Percentiles rank a stretch among this genome's conserved stretches.
Evolutionary conservation across 2,329 filamentous ascomycete species (phyloP).

Genomic region (Colletotrichum tamarilloi): DNA sequence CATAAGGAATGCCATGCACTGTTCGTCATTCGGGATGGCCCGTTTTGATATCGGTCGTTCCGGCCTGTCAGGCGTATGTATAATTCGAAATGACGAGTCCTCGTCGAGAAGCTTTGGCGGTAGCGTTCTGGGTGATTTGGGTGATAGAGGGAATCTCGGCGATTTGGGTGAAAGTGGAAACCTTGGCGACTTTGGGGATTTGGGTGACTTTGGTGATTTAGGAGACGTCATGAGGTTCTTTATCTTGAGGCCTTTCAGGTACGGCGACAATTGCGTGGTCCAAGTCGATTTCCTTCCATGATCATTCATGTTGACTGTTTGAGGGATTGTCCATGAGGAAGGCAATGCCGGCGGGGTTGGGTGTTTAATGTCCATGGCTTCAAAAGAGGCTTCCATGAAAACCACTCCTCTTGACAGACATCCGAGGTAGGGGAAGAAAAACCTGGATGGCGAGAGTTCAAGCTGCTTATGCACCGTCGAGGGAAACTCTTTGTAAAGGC

Average conservation of each 20-base stretch:
- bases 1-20: conserved; percentile 37
- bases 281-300: conserved; percentile 30
- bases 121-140: background rate
- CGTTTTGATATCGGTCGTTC: conserved; percentile 29
- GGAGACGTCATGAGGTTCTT: conserved; percentile 27
- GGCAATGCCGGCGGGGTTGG: conserved; percentile 25
- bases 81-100: conserved; percentile 20
- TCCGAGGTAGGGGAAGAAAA: background rate
- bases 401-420: background rate
- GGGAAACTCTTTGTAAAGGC: conserved; percentile 34
- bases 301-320: conserved; percentile 34
- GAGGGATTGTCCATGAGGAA: conserved; percentile 26
- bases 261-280: conserved; percentile 30
- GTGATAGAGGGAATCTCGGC: background rate
- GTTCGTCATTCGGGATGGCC: conserved; percentile 34
- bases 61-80: conserved; percentile 35
- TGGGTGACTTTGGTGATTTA: conserved; percentile 16
- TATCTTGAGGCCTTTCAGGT: conserved; percentile 21
- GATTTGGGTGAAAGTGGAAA: background rate
- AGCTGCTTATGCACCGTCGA: conserved; percentile 31
- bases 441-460: conserved; percentile 14
- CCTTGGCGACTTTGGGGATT: conserved; percentile 3
- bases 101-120: background rate
- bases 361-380: conserved; percentile 33
- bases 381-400: background rate